phyloP scores from a whole-genome alignment of 176 grass and related monocot genomes.

The Rhipidocladum racemiflorum region DNA sequence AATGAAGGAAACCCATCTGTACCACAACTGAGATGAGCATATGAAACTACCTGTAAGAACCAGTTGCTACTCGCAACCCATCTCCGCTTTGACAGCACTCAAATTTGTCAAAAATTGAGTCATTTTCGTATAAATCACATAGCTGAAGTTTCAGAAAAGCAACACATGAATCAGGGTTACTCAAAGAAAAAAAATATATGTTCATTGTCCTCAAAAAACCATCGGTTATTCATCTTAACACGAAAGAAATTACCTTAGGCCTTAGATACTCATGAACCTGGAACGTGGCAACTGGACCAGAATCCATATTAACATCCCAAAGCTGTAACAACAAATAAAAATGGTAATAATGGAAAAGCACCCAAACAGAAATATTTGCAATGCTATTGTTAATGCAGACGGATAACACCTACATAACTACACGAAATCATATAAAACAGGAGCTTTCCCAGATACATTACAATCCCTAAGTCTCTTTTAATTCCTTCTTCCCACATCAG shows the following conservation, averaged over 20 bases:
- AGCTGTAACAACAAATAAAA: conserved; percentile 55
- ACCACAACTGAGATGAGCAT: conserved; percentile 9
- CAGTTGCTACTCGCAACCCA: conserved; percentile 80
- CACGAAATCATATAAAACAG: conserved; percentile 4
- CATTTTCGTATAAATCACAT: conserved; percentile 99
- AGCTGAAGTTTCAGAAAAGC: conserved; percentile 50
- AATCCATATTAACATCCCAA: conserved; percentile 96
- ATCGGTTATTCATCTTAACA: conserved; percentile 28
- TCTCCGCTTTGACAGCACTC: conserved; percentile 95
- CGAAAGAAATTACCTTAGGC: conserved; percentile 77
- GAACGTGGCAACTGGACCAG: conserved; percentile 82
- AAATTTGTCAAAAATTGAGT: conserved; percentile 98
- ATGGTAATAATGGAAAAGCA: conserved; percentile 17
- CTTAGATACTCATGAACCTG: conserved; percentile 94
- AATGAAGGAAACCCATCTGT: conserved; percentile 10
- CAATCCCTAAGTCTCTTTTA: too few relatives aligned
- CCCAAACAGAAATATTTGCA: neutral
- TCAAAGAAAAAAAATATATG: neutral
- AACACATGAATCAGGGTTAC: conserved; percentile 27
- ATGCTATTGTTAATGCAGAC: neutral
- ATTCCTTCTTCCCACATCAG: too few relatives aligned
- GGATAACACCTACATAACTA: neutral
- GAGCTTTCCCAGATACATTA: neutral
- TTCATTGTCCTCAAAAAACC: conserved; percentile 8
- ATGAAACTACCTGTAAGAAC: conserved; percentile 82